phyloP scores from a whole-genome alignment of 345 rosid genomes.

The Corymbia maculata region DNA sequence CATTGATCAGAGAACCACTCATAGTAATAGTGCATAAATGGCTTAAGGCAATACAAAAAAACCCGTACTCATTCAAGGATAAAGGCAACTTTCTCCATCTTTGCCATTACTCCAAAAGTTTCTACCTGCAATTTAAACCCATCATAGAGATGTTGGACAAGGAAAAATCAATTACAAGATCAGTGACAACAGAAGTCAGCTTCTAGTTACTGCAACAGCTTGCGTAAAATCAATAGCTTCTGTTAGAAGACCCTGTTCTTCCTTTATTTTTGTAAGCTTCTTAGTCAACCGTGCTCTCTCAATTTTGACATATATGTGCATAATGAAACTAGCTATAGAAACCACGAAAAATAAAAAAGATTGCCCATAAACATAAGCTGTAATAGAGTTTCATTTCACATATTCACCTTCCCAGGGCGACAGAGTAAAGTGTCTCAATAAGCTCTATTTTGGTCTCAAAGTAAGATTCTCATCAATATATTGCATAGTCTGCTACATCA shows the following conservation, averaged over 20 bases:
- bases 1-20: background rate
- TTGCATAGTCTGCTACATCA: slow-evolving; percentile 96
- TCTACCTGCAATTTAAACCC: slow-evolving; percentile 39
- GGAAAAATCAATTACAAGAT: background rate
- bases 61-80: slow-evolving; percentile 67
- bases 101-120: slow-evolving; percentile 92
- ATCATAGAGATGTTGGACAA: background rate
- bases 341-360: background rate
- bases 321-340: background rate
- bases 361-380: background rate
- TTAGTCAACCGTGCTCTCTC: slow-evolving; percentile 79
- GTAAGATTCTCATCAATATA: slow-evolving; percentile 36
- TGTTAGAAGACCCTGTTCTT: slow-evolving; percentile 68
- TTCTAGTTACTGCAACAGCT: slow-evolving; percentile 79
- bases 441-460: slow-evolving; percentile 82
- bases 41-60: background rate
- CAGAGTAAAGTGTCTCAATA: slow-evolving; percentile 61
- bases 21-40: background rate
- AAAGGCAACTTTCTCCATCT: slow-evolving; percentile 85
- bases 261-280: slow-evolving; percentile 82
- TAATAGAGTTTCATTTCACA: background rate
- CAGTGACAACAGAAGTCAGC: background rate
- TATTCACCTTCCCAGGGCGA: slow-evolving; percentile 97
- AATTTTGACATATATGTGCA: slow-evolving; percentile 82
- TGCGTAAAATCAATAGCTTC: slow-evolving; percentile 97